Base-by-base conservation (phyloP, 768 basidiomycete species). In the Cystofilobasidium bisporidii region DNA sequence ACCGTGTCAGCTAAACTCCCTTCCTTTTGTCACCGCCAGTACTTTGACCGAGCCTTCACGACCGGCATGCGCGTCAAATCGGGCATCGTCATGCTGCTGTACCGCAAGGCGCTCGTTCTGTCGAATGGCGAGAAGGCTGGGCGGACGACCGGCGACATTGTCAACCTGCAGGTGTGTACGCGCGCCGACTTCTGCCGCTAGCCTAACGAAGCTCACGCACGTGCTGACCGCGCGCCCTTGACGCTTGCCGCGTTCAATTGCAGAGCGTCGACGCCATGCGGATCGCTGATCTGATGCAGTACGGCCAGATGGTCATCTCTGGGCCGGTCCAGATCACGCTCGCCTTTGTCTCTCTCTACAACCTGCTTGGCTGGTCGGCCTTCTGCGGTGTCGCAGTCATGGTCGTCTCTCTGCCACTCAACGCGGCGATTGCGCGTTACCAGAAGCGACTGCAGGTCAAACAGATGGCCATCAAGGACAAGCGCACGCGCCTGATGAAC, bases 401-500 rank as follows among this genome's bases (percentile, higher is more conserved):
- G 75, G 17, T 77, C 45, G 64, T 71, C 0, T 67, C 66, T 2
- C 71, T 76, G 41, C 75, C 76, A 15, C 36, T 75, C 50, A 76
- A 75, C 43, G 72, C 72, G 3, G 28, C 67, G 50, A 86, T 91
- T 65, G 90, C 91, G 1, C 74, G 83, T 6, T 78, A 64, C 38
- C 68, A 69, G 69, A 76, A 79, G 73, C 69, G 69, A 53, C 84
- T 94, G 80, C 90, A 96, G 74, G 83, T 88, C 71, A 73, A 84
- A 72, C 91, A 97, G 76, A 97, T 97, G 94, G 91, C 91, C 77
- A 90, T 87, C 76, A 83, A 91, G 69, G 92, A 93, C 73, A 81
- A 83, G 72, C 82, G 89, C 38, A 90, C 88, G 11, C 79, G 86
- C 26, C 64, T 48, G 24, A 64, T 69, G 63, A 67, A 67, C 45